Base-by-base conservation (phyloP, 1,139 yeast species). In the Taphrina betulina region DNA sequence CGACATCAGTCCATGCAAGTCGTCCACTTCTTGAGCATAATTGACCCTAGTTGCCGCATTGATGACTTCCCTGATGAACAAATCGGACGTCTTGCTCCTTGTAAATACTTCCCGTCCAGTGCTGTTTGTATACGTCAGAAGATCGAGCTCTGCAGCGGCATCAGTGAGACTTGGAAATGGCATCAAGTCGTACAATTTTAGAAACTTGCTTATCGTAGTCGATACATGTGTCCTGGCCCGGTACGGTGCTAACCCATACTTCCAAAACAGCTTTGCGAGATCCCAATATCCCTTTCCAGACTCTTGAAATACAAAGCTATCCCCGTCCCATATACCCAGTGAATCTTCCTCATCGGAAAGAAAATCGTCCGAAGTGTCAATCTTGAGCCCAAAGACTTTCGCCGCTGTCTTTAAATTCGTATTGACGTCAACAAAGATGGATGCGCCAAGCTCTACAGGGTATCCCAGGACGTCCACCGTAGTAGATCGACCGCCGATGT, bases 31-130 rank as follows among this genome's bases (percentile, higher is more conserved):
- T 23, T 71, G 74, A 0, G 74, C 72, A 61, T 75, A 76, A 62
- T 75, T 75, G 44, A 67, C 73, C 54, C 79, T 63, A 0, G 77
- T 72, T 3, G 70, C 63, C 3, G 75, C 67, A 58, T 74, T 75
- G 26, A 73, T 59, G 14, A 75, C 58, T 8, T 68, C 69, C n/a
- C 62, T 51, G 23, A 60, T 53, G 58, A 67, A 72, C 1, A 58
- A 57, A 2, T 57, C 53, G 26, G 3, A 61, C 45, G 2, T 57
- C 33, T 12, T 73, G 61, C 58, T 63, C 66, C 0, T 62, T 63
- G 3, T 48, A 26, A 2, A 10, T 23, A 19, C n/a, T 17, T 43
- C 19, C 28, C 20, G 17, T 4, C 71, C 74, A 4, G 65, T 60
- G 1, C 28, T 28, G 5, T 61, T 60, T 0, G 72, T 62, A 5